These are phyloP conservation scores for carrot (Daucus carota) DNA, from an alignment of 129 eudicot species.

Conservation along the genomic window DNA sequence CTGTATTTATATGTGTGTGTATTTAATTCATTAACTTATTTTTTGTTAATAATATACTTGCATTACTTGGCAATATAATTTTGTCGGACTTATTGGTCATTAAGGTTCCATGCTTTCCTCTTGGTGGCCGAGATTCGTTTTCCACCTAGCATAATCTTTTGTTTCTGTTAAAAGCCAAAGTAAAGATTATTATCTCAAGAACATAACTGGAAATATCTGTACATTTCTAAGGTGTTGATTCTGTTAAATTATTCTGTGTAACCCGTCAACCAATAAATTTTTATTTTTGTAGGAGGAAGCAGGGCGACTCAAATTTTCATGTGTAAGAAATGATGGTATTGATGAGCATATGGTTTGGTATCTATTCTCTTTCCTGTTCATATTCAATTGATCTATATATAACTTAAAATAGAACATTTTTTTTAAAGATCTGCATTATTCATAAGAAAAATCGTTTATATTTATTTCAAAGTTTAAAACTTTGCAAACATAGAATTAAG, in stretches of 20 bases:
- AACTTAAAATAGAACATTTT: background rate
- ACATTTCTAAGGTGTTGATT: background rate
- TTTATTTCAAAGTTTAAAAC: background rate
- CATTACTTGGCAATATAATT: background rate
- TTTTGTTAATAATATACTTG: background rate
- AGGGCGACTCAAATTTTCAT: constrained; percentile 70
- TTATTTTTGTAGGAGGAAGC: constrained; percentile 63
- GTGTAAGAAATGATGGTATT: constrained; percentile 71
- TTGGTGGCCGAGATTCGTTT: background rate
- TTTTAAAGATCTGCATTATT: background rate
- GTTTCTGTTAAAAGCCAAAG: background rate
- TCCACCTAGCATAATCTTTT: background rate
- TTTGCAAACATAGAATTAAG: background rate
- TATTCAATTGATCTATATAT: background rate
- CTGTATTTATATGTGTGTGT: background rate
- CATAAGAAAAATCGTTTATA: background rate
- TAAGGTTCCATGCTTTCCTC: background rate
- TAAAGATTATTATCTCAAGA: background rate
- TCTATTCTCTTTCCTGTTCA: constrained; percentile 22
- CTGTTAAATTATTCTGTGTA: background rate
- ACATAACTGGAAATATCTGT: background rate
- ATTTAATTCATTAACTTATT: background rate
- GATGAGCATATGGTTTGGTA: constrained; percentile 98
- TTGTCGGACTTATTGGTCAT: background rate
- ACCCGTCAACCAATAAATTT: background rate